Conservation (phyloP, 2,329 filamentous ascomycete species). For the Colletotrichum somersetense region DNA sequence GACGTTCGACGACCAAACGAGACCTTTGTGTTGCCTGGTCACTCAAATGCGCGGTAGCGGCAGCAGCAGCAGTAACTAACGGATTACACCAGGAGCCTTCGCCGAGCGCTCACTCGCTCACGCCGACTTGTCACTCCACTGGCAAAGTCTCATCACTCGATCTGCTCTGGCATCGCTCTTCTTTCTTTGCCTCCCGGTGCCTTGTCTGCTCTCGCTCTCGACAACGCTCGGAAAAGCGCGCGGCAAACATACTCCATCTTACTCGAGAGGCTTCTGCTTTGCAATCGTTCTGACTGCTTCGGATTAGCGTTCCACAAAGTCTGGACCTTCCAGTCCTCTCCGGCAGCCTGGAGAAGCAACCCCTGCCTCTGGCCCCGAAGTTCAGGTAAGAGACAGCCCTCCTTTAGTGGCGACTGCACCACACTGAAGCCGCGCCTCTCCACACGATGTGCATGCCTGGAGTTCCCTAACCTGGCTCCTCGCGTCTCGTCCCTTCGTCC, state of each 20-base stretch:
- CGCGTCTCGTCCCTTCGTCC: slow-evolving; percentile 39
- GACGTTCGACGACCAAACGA: slow-evolving; percentile 14
- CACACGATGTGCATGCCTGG: slow-evolving; percentile 39
- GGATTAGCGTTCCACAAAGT: background rate
- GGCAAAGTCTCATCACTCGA: background rate
- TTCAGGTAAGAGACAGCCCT: slow-evolving; percentile 39
- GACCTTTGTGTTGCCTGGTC: slow-evolving; percentile 26
- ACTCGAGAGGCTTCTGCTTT: background rate
- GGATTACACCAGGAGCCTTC: slow-evolving; percentile 17
- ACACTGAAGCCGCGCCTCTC: slow-evolving; percentile 34
- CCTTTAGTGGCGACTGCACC: slow-evolving; percentile 39
- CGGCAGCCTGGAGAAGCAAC: slow-evolving; percentile 1
- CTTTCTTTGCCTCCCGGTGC: background rate
- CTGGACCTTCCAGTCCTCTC: slow-evolving; percentile 2
- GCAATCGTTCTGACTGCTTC: background rate
- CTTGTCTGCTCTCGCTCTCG: background rate
- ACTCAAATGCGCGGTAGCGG: background rate
- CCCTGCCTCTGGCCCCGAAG: slow-evolving; percentile 18
- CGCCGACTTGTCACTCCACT: background rate
- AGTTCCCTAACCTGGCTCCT: slow-evolving; percentile 33
- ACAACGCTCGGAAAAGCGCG: background rate
- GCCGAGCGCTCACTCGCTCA: slow-evolving; percentile 7
- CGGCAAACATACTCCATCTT: background rate
- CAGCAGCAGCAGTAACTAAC: slow-evolving; percentile 15
- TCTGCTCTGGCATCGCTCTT: slow-evolving; percentile 1